A percentile compares a stretch with the other conserved stretches of the same genome.
phyloP scores from a whole-genome alignment of 495 filamentous ascomycete genomes.

The Neurospora africana region DNA sequence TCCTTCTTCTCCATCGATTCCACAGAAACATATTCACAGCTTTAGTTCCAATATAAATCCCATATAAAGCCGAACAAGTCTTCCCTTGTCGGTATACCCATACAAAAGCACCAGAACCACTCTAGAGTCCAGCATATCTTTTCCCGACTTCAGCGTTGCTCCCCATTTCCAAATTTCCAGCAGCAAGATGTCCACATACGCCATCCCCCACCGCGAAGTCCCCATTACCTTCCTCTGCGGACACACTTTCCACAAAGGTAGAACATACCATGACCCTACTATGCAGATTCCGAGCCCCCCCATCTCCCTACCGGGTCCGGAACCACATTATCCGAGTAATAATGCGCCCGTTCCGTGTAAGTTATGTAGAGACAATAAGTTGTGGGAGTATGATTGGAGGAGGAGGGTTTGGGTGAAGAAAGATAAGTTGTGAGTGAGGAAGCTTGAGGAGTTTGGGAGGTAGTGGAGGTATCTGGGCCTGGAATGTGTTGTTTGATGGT shows the following conservation, averaged over 20 bases:
- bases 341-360: background rate
- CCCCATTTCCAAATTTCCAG: background rate
- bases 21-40: background rate
- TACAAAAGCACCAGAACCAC: background rate
- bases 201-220: background rate
- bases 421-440: background rate
- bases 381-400: background rate
- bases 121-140: background rate
- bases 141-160: background rate
- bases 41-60: background rate
- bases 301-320: background rate
- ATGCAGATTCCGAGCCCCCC: background rate
- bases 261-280: background rate
- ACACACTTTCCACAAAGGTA: background rate
- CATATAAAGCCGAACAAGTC: background rate
- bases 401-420: background rate
- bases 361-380: background rate
- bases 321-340: background rate
- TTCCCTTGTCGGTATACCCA: background rate
- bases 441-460: background rate
- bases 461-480: background rate
- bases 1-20: background rate
- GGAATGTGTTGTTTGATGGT: background rate
- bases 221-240: background rate
- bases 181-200: background rate